These are phyloP conservation scores for Smittium mucronatum DNA, from an alignment of 371 early-diverging fungal genomes.

Conservation along the genomic window DNA sequence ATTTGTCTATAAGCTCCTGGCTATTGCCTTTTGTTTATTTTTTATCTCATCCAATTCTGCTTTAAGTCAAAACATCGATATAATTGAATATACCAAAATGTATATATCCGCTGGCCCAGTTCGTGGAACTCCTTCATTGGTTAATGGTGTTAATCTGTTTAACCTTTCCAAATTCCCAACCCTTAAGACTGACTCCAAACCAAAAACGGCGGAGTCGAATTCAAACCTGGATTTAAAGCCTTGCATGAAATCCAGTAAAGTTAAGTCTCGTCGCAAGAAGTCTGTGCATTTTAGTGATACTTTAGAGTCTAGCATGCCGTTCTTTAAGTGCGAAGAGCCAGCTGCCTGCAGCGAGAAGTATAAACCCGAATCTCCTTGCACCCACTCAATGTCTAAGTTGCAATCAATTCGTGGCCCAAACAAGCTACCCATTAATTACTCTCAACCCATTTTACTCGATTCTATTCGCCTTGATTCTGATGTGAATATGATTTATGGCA, in stretches of 20 bases:
- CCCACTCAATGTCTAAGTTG: background rate
- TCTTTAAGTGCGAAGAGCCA: background rate
- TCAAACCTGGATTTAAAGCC: background rate
- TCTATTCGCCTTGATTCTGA: background rate
- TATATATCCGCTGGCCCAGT: background rate
- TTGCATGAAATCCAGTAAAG: background rate
- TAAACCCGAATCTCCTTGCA: background rate
- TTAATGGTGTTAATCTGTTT: background rate
- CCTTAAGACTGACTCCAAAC: background rate
- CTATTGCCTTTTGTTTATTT: no score
- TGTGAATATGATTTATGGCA: constrained; percentile 15
- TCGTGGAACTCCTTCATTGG: background rate
- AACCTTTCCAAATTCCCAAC: background rate
- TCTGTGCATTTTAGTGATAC: background rate
- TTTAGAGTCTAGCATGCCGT: background rate
- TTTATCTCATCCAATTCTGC: no score
- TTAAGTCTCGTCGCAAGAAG: background rate
- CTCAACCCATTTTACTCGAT: background rate
- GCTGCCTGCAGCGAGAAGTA: background rate
- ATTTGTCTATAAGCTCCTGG: no score
- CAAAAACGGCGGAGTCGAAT: background rate
- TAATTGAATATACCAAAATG: no score
- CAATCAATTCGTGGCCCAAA: background rate
- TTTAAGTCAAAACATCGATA: no score
- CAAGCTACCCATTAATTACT: background rate